These are phyloP conservation scores for Alternaria ventricosa DNA, from an alignment of 2,329 filamentous ascomycete species.

Conservation along the genomic window DNA sequence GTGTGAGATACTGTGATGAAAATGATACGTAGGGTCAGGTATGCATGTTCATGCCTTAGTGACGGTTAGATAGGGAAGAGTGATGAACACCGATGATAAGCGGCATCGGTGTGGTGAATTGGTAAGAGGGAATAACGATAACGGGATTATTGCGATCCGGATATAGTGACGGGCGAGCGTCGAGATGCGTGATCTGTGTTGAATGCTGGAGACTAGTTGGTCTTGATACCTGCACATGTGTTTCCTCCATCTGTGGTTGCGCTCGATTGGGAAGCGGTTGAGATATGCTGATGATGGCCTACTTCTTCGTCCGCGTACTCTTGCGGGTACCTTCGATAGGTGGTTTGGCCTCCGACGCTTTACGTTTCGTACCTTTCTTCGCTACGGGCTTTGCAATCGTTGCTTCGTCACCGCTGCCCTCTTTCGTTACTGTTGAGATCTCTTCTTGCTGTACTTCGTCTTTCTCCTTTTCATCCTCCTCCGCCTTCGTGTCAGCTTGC, in stretches of 20 bases:
- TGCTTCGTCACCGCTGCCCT: neutral
- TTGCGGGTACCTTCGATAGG: conserved; percentile 29
- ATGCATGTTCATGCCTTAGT: neutral
- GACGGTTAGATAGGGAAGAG: neutral
- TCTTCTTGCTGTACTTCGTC: conserved; percentile 1
- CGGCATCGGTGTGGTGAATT: neutral
- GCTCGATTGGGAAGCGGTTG: neutral
- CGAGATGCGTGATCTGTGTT: neutral
- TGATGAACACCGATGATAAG: neutral
- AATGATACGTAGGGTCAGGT: neutral
- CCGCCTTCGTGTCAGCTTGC: neutral
- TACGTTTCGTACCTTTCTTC: conserved; percentile 33
- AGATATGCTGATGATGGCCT: neutral
- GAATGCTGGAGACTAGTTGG: neutral
- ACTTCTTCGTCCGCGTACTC: conserved; percentile 34
- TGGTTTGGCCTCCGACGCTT: conserved; percentile 19
- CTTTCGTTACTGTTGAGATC: neutral
- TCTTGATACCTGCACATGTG: neutral
- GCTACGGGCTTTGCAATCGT: neutral
- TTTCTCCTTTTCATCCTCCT: neutral
- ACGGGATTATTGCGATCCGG: too few relatives aligned
- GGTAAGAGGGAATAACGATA: neutral
- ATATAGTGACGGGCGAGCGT: neutral
- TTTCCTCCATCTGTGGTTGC: neutral
- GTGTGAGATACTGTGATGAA: neutral